phyloP scores from a whole-genome alignment of 345 rosid genomes.

The Luvunga scandens region DNA sequence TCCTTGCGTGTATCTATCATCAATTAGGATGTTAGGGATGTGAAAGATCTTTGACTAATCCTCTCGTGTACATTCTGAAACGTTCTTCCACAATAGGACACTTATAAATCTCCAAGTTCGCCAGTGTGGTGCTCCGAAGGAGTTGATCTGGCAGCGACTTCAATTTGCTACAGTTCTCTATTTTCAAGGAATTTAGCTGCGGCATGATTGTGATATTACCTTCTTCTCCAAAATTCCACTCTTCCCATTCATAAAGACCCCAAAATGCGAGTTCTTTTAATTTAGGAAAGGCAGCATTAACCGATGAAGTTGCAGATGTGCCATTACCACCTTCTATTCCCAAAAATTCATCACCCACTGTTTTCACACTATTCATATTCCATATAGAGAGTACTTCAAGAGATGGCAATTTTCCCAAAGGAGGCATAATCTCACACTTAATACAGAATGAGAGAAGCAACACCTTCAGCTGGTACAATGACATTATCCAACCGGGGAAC shows the following conservation, averaged over 20 bases:
- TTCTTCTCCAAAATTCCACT: background rate
- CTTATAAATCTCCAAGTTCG: background rate
- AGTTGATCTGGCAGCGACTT: background rate
- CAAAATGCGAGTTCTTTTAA: background rate
- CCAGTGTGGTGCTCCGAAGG: background rate
- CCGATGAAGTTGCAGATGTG: background rate
- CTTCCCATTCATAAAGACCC: background rate
- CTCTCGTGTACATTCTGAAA: background rate
- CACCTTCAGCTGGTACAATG: background rate
- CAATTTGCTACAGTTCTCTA: background rate
- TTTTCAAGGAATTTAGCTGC: background rate
- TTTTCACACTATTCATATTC: background rate
- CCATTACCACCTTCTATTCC: background rate
- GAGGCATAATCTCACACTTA: background rate
- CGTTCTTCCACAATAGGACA: background rate
- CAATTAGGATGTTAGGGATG: background rate
- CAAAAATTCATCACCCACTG: background rate
- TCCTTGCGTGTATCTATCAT: background rate
- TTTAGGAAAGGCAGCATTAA: background rate
- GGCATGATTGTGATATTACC: background rate
- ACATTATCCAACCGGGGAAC: background rate
- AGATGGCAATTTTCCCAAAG: background rate
- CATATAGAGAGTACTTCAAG: background rate
- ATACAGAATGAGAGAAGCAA: background rate
- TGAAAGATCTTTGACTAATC: background rate